These are phyloP conservation scores for Actinidia arguta DNA, from an alignment of 179 eudicot species.

Conservation along the genomic window DNA sequence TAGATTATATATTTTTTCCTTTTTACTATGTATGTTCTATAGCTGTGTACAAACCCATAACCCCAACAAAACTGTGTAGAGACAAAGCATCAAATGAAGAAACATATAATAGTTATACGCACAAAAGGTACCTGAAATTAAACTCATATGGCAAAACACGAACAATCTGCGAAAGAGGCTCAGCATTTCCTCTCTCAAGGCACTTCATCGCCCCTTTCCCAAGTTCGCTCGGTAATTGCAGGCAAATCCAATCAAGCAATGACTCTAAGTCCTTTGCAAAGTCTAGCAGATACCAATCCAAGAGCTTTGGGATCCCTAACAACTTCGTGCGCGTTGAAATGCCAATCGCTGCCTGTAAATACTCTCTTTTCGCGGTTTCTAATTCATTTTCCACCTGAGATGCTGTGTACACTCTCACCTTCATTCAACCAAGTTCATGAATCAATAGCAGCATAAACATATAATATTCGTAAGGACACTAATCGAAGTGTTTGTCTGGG, in stretches of 20 bases:
- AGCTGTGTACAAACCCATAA: slow-evolving; percentile 22
- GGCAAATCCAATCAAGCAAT: slow-evolving; percentile 85
- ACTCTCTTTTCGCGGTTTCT: slow-evolving; percentile 79
- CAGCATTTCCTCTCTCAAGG: slow-evolving; percentile 46
- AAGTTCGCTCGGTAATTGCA: slow-evolving; percentile 71
- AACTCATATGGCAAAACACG: slow-evolving; percentile 74
- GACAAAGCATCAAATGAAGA: neutral
- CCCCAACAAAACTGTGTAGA: slow-evolving; percentile 13
- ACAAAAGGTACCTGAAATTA: slow-evolving; percentile 75
- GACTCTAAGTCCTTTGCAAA: slow-evolving; percentile 77
- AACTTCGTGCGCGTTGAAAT: slow-evolving; percentile 47
- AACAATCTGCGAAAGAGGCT: slow-evolving; percentile 49
- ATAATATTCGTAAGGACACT: neutral
- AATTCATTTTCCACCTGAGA: slow-evolving; percentile 76
- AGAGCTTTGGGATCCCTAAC: slow-evolving; percentile 66
- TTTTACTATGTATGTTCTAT: slow-evolving; percentile 7
- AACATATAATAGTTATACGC: slow-evolving; percentile 33
- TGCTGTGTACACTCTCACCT: slow-evolving; percentile 89
- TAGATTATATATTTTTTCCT: slow-evolving; percentile 5
- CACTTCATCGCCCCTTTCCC: slow-evolving; percentile 62
- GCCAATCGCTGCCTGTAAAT: slow-evolving; percentile 76
- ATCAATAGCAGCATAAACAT: neutral
- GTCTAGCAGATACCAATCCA: slow-evolving; percentile 85
- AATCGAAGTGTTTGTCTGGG: neutral
- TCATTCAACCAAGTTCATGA: slow-evolving; percentile 14